phyloP scores from a whole-genome alignment of 352 stramenopile genomes.

The Phytophthora syringae region DNA sequence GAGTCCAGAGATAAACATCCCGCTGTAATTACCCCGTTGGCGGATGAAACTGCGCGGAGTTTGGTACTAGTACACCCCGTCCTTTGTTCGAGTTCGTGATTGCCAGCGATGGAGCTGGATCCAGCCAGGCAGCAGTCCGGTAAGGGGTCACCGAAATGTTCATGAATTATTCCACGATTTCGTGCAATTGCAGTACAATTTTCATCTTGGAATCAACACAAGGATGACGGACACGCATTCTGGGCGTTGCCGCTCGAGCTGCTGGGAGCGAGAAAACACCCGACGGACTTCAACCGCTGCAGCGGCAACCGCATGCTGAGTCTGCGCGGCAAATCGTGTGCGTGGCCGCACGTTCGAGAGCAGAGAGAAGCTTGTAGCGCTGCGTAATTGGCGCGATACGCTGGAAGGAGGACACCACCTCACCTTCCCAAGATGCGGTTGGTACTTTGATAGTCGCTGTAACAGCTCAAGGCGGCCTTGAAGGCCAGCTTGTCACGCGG shows the following conservation, averaged over 20 bases:
- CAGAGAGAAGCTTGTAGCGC: slow-evolving; percentile 10
- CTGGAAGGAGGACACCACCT: too few relatives aligned
- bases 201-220: neutral
- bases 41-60: slow-evolving; percentile 3
- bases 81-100: neutral
- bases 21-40: neutral
- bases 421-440: too few relatives aligned
- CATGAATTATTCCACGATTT: neutral
- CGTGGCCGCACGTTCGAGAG: too few relatives aligned
- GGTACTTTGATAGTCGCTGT: slow-evolving; percentile 26
- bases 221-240: neutral
- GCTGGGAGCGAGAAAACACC: slow-evolving; percentile 18
- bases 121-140: slow-evolving; percentile 14
- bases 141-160: slow-evolving; percentile 3
- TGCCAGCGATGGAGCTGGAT: slow-evolving; percentile 18
- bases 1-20: too few relatives aligned
- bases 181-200: neutral
- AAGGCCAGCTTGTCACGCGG: slow-evolving; percentile 1
- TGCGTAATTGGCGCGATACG: slow-evolving; percentile 23
- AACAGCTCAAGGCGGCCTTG: slow-evolving; percentile 5
- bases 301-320: slow-evolving; percentile 5
- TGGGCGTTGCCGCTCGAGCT: slow-evolving; percentile 6
- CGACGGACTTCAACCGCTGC: slow-evolving; percentile 10
- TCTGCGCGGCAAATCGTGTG: slow-evolving; percentile 19
- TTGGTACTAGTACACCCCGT: too few relatives aligned